Evolutionary conservation across 2,329 filamentous ascomycete species (phyloP).

Genomic region (Diaporthe eres): DNA sequence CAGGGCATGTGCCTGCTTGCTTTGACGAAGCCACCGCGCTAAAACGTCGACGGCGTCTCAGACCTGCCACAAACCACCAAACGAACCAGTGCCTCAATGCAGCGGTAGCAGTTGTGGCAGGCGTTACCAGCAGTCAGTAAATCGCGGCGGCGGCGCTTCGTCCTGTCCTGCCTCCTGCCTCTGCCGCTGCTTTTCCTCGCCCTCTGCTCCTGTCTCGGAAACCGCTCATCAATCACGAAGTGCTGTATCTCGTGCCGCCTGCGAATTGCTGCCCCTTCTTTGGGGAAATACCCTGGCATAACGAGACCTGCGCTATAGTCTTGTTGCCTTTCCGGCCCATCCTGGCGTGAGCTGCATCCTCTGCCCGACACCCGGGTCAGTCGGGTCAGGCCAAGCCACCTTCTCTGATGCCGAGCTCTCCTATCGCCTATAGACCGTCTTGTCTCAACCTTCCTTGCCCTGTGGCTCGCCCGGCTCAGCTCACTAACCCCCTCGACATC

Average conservation of each 20-base stretch:
- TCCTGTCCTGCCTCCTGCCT: not conserved
- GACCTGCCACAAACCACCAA: conserved; percentile 39
- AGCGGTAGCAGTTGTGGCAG: not conserved
- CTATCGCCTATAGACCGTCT: conserved; percentile 27
- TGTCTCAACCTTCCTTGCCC: conserved; percentile 29
- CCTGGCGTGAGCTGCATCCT: conserved; percentile 15
- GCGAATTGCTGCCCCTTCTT: conserved; percentile 5
- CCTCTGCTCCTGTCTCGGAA: conserved; percentile 17
- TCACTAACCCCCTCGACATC: not conserved
- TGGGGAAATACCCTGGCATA: conserved; percentile 17
- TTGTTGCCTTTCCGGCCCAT: conserved; percentile 7
- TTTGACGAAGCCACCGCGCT: conserved; percentile 51
- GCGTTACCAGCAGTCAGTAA: not conserved
- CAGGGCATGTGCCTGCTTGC: conserved; percentile 42
- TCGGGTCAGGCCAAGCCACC: conserved; percentile 30
- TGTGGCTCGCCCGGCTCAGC: conserved; percentile 15
- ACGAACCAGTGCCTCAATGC: conserved; percentile 31
- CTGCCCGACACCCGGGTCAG: conserved; percentile 6
- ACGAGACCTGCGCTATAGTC: conserved; percentile 1
- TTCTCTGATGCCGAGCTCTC: conserved; percentile 29
- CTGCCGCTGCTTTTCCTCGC: not conserved
- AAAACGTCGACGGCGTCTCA: conserved; percentile 55
- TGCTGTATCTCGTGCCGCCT: not conserved
- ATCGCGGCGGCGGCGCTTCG: not conserved
- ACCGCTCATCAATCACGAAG: conserved; percentile 12